phyloP scores from a whole-genome alignment of 495 filamentous ascomycete genomes.

The Penicillium malachiteum region DNA sequence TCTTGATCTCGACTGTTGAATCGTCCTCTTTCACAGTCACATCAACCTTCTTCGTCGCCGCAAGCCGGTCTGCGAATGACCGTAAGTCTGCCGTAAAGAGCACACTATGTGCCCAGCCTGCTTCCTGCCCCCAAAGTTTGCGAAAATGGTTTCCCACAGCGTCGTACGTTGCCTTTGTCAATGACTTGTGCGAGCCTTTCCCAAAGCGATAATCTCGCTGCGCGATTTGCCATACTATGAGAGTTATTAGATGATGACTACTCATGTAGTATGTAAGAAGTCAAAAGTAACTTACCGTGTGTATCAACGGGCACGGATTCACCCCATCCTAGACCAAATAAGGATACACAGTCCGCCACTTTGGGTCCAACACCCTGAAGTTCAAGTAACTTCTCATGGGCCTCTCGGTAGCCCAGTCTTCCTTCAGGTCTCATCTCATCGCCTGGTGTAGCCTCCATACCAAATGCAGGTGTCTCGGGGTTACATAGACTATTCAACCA shows the following conservation, averaged over 20 bases:
- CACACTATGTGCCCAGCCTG: constrained; percentile 96
- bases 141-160: constrained; percentile 89
- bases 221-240: constrained; percentile 90
- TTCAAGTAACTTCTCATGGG: constrained; percentile 75
- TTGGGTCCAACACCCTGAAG: constrained; percentile 93
- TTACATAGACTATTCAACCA: constrained; percentile 80
- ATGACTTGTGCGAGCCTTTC: constrained; percentile 76
- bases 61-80: constrained; percentile 69
- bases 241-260: constrained; percentile 7
- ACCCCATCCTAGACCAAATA: constrained; percentile 97
- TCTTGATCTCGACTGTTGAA: constrained; percentile 27
- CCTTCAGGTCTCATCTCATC: constrained; percentile 58
- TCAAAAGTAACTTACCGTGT: constrained; percentile 57
- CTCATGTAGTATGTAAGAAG: not conserved
- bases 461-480: constrained; percentile 65
- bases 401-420: constrained; percentile 69
- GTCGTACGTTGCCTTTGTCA: constrained; percentile 86
- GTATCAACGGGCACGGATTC: constrained; percentile 96
- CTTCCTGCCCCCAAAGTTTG: constrained; percentile 86
- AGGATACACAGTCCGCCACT: constrained; percentile 91
- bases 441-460: constrained; percentile 37
- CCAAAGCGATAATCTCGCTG: constrained; percentile 93
- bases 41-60: constrained; percentile 46
- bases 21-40: constrained; percentile 32
- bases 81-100: constrained; percentile 93